Base-by-base conservation (phyloP, 805 yeast genomes). In the Teunomyces pallodes region DNA sequence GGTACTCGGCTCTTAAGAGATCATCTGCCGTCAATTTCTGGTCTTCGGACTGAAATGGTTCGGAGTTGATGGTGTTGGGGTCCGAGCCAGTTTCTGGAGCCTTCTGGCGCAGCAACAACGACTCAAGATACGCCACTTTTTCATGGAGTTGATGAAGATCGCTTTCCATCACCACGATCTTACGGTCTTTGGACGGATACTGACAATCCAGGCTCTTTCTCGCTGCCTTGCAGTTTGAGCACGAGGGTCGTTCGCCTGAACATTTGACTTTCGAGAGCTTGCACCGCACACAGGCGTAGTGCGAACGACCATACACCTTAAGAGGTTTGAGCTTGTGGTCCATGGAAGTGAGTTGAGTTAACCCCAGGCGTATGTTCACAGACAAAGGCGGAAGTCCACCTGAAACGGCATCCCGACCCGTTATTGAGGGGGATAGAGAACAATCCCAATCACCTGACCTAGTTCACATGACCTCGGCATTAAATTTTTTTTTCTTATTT, bases 211-310 rank as follows among this genome's bases (percentile, higher is more conserved):
- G 61, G 9, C 52, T 62, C 51, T 66, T 68, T 47, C 61, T 64
- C 42, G 61, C 61, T 42, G 60, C 54, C 42, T 64, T 66, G 57
- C 77, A 72, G 48, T 70, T 72, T 8, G 74, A 58, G 46, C 77
- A 72, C 13, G 70, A 65, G 13, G 76, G 77, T 42, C 60, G 62
- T 38, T 67, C 75, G 5, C 77, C 77, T 28, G 72, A 68, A 48
- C 77, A 72, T 50, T 67, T 66, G 56, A 70, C 68, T 47, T 72
- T 72, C 44, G 69, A 62, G 39, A 67, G 43, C 50, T 70, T 71
- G 54, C 77, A 72, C 28, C 75, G 60, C n/a, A 67, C 61, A 55
- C 77, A 72, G 3, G 77, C 77, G 50, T 72, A 71, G 50, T 72
- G 77, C 39, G 65, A 56, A 33, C 77, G 56, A 2, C 77, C 77